A percentile compares a stretch with the other conserved stretches of the same genome.
Conservation (phyloP, 148 eudicot genomes). For the Hydrangea macrophylla region DNA sequence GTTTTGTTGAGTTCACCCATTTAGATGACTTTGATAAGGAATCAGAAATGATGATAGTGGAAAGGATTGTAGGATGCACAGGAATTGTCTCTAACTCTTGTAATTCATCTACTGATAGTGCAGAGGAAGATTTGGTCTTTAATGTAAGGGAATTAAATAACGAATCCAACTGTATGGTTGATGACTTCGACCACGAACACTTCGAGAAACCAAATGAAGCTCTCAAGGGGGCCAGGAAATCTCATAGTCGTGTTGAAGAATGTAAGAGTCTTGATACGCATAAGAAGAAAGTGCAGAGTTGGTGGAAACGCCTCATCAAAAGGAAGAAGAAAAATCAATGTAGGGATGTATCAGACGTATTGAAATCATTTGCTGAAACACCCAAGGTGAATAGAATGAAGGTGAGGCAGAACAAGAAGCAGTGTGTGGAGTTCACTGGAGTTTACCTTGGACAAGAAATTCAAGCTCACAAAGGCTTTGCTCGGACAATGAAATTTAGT, state of each 20-base stretch:
- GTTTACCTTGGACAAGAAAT: conserved; percentile 60
- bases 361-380: conserved; percentile 9
- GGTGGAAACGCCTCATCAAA: conserved; percentile 46
- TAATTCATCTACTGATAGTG: conserved; percentile 13
- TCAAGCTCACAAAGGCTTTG: conserved; percentile 62
- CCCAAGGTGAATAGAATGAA: conserved; percentile 24
- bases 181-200: conserved; percentile 29
- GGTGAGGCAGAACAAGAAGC: conserved; percentile 45
- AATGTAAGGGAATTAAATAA: conserved; percentile 30
- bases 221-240: conserved; percentile 3
- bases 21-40: background rate
- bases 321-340: conserved; percentile 28
- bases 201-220: background rate
- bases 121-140: conserved; percentile 12
- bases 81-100: conserved; percentile 35
- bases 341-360: conserved; percentile 4
- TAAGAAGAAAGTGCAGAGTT: conserved; percentile 34
- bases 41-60: conserved; percentile 18
- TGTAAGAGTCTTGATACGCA: background rate
- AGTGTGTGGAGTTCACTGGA: conserved; percentile 48
- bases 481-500: conserved; percentile 82
- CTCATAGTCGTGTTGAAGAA: conserved; percentile 9
- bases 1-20: conserved; percentile 32
- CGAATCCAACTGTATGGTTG: conserved; percentile 32
- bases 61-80: conserved; percentile 26